Base-by-base conservation (phyloP, 768 basidiomycete species). In the Kwoniella sp. region DNA sequence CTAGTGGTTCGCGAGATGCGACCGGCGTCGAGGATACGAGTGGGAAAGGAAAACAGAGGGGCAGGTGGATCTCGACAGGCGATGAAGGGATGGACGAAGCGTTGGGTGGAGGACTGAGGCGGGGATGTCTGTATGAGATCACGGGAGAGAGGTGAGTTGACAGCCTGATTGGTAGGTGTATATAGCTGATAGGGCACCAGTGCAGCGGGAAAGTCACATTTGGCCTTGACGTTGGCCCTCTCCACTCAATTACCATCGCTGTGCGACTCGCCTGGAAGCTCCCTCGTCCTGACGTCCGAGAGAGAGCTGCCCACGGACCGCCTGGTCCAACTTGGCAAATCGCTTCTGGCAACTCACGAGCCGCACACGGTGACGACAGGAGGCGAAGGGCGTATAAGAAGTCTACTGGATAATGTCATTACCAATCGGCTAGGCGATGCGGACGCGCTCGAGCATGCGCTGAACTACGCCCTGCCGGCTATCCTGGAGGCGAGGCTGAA, bases 181-280 rank as follows among this genome's bases (percentile, higher is more conserved):
- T n/a, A n/a, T n/a, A n/a, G n/a, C n/a, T n/a, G n/a, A n/a, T n/a
- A n/a, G n/a, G n/a, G n/a, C n/a, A n/a, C n/a, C 69, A 99, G 95
- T 69, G 85, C 90, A 20, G 84, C 93, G 23, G 95, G 95, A 32
- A 99, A 99, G 76, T 90, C 90, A 0, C 91, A 98, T 63, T 75
- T 98, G 4, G 87, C 86, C 3, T 78, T 99, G 12, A 90, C 92
- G 60, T 79, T 89, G 17, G 82, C 88, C 3, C 76, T 93, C 26
- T 78, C 81, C 19, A 85, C 87, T 0, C 92, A 96, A 69, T 78
- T 88, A 0, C 83, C 87, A 5, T 20, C 63, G 19, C 39, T 66
- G 71, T 37, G 73, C 78, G 4, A 83, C 83, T 8, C 87, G 84
- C 19, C 71, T 85, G 25, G 76, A 68, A 56, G 65, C 28, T 57